Conservation (phyloP, 495 filamentous ascomycete species). For the Astrothelium macrocarpum region DNA sequence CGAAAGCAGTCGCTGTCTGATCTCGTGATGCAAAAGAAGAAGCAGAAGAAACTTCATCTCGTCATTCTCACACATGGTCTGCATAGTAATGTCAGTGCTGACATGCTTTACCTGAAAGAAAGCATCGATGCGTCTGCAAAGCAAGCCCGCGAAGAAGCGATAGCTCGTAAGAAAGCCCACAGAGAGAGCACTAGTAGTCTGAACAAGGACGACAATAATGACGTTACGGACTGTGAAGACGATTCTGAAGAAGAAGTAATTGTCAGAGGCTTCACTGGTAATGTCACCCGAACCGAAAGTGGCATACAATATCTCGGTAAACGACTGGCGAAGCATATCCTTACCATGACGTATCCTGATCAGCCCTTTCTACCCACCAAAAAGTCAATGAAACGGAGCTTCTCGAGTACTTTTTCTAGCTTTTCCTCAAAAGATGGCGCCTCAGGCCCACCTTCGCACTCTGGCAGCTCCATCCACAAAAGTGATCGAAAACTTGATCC, state of each 20-base stretch:
- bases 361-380: conserved; percentile 70
- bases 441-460: conserved; percentile 32
- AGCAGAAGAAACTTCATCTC: conserved; percentile 70
- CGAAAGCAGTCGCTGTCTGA: conserved; percentile 20
- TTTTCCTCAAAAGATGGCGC: conserved; percentile 17
- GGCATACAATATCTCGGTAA: conserved; percentile 97
- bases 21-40: conserved; percentile 29
- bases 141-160: conserved; percentile 53
- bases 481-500: conserved; percentile 33
- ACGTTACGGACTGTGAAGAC: conserved; percentile 33
- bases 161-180: conserved; percentile 32
- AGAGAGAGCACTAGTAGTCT: conserved; percentile 28
- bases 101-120: conserved; percentile 96
- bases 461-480: conserved; percentile 42
- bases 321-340: conserved; percentile 80
- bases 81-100: conserved; percentile 92
- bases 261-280: conserved; percentile 83
- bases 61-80: conserved; percentile 90
- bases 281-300: conserved; percentile 80
- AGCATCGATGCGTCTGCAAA: conserved; percentile 78
- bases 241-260: conserved; percentile 74
- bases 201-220: neutral
- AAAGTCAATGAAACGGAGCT: conserved; percentile 34
- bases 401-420: conserved; percentile 32
- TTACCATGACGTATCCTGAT: conserved; percentile 84